Evolutionary conservation across 495 filamentous ascomycete genomes (phyloP), one percentile per base, ranked within the genome.

Genomic region (Penicillium ochrochloron): DNA sequence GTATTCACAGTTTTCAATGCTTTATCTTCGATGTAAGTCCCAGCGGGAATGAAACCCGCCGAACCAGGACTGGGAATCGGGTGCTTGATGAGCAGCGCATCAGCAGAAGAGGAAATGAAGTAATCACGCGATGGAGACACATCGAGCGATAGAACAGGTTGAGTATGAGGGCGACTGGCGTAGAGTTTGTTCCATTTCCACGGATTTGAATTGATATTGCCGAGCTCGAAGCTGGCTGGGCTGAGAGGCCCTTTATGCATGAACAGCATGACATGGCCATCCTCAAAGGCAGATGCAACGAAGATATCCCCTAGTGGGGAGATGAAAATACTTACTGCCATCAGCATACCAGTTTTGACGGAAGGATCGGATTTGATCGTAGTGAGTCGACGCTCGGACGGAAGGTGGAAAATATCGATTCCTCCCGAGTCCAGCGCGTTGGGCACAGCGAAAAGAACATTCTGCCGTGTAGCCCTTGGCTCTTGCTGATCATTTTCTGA

Each of bases 391-490:
- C 75, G 79, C 66, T 91, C 89, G 12, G 83, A 84, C 14, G 95
- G 94, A 9, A 99, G 83, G 61, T 92, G 87, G 76, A 93, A 95
- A 59, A 99, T 89, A 72, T 96, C 92, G 63, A 97, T 85, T 21
- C 88, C 89, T 57, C 92, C 90, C 2, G 91, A 92, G 48, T 88
- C 85, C 2, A 93, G 74, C 2, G 89, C 88, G 62, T 92, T 91
- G 0, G 92, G 92, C 14, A 94, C 89, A 0, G 90, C 91, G 61
- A 95, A 72, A 12, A 93, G 76, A 15, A 88, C 74, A n/a, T 75
- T 67, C 9, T 61, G 53, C 11, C 51, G 59, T 35, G 51, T 60
- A 11, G 50, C 19, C 39, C 41, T 37, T 31, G 60, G 29, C 12
- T 35, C 15, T 7, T 59, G 33, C 11, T 56, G 54, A 7, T 21